Base-by-base conservation (phyloP, 75 land plant genomes). In the Azolla pinnata region DNA sequence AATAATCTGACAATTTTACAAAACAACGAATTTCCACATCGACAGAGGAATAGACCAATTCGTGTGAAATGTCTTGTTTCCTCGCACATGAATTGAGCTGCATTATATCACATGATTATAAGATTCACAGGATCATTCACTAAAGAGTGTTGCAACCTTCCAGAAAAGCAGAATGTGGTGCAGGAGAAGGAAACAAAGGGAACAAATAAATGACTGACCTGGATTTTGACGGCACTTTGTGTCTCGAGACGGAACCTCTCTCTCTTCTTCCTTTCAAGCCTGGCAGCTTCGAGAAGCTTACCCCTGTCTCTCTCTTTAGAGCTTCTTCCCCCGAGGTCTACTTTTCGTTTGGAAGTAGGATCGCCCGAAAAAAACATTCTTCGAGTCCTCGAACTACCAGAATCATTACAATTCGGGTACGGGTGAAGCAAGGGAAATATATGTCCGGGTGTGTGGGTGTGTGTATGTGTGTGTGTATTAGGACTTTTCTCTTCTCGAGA, bases 291-390 rank as follows among this genome's bases (percentile, higher is more conserved):
- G n/a, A 91, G 63, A 68, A 84, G 78, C 78, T 82, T 82, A 60
- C 81, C 62, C 59, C 93, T 69, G 55, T 91, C 93, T 26, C 93
- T 63, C 68, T 91, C 97, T 65, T 84, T 91, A 28, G 79, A 67
- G 38, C 97, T 91, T 59, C 97, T 71, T 2, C 97, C 97, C 5
- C 97, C 88, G 30, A 91, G 75, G 71, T 91, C 93, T 23, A 91
- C 97, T 33, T 90, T 74, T 62, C 74, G 81, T 60, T 79, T 73
- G 4, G 71, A 59, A 4, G 88, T 72, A 44, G 97, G 50, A 67
- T 91, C 97, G 29, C 97, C 97, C 16, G 78, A 54, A 81, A 91
- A 91, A 63, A 78, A 87, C 93, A 91, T 91, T 58, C 31, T 49
- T 8, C 4, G 14, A 18, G 14, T 17, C 51, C 21, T 34, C 27